Base-by-base conservation (phyloP, 257 asterid species). In the Capsicum baccatum region DNA sequence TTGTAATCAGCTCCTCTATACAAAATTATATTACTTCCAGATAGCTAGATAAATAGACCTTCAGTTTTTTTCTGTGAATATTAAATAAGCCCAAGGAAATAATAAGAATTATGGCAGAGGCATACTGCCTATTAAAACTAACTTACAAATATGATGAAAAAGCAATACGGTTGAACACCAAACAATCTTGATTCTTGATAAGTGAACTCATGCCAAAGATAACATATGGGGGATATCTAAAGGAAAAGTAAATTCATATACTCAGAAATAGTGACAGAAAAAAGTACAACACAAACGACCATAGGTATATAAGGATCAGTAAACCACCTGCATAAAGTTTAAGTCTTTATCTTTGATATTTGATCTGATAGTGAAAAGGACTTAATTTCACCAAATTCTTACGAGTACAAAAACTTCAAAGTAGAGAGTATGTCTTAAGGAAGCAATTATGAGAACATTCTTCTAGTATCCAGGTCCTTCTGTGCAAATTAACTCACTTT, bases 371-470 rank as follows among this genome's bases (percentile, higher is more conserved):
- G 6, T 35, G 14, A 67, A 13, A 67, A 35, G 6, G 50, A 50
- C 37, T 15, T 68, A 39, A 37, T 35, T 68, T 68, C 54, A 6
- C 78, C 78, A 42, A 35, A 14, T 37, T 67, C 11, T 7, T 48
- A 14, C 17, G 14, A 35, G n/a, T 21, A 67, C 14, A 37, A 67
- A 14, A 35, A 13, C 2, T 10, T 26, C 71, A 64, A 64, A 64
- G 33, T 64, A 44, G 17, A 64, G 71, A 64, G 14, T 35, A 35
- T 15, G 21, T 35, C 52, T 37, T 9, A 10, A 66, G 74, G 13
- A 37, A 68, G 42, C 26, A 68, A 15, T 6, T 37, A 68, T 68
- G 76, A 68, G 52, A 68, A 21, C 81, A 74, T 50, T 74, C 62
- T 50, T 52, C 58, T 71, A 7, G 14, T 44, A 71, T 71, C 13